Percentiles rank a stretch among this genome's conserved stretches.
Conservation (phyloP, 805 yeast genomes). For the Metschnikowia drakensbergensis region DNA sequence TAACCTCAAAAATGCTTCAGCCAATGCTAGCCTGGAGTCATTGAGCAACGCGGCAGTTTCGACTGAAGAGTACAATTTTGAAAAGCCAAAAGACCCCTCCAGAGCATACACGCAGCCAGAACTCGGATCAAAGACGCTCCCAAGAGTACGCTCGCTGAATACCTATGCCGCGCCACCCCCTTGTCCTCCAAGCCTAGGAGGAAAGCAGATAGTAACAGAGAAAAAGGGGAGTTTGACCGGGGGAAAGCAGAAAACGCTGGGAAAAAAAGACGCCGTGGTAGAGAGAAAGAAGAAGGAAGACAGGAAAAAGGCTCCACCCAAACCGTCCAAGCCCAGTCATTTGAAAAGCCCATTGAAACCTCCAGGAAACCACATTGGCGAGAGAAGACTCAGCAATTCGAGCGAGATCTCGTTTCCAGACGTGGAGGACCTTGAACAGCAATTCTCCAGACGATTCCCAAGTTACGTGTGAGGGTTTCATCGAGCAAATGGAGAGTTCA, state of each 20-base stretch:
- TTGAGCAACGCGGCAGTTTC: conserved; percentile 1
- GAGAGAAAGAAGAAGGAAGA: not conserved
- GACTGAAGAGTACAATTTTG: conserved; percentile 7
- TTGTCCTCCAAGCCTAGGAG: conserved; percentile 28
- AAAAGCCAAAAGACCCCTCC: not conserved
- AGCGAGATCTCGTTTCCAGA: conserved; percentile 48
- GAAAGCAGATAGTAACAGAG: not conserved
- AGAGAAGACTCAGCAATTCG: conserved; percentile 30
- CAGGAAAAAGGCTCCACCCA: conserved; percentile 48
- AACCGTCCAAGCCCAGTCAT: conserved; percentile 61
- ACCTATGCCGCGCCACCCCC: conserved; percentile 28
- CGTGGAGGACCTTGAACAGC: conserved; percentile 55
- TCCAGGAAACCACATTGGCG: conserved; percentile 15
- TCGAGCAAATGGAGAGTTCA: not conserved
- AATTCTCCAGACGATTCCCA: conserved; percentile 58
- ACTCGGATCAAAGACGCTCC: not conserved
- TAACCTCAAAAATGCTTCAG: conserved; percentile 23
- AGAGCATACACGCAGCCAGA: conserved; percentile 1
- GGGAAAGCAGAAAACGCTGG: conserved; percentile 22
- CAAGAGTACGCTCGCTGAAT: not conserved
- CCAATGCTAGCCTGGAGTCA: conserved; percentile 26
- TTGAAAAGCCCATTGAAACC: conserved; percentile 27
- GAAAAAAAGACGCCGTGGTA: not conserved
- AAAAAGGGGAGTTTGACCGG: not conserved
- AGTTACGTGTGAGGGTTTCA: conserved; percentile 42